Evolutionary conservation across 768 basidiomycete species (phyloP).

Genomic region (Trametopsis cervina): DNA sequence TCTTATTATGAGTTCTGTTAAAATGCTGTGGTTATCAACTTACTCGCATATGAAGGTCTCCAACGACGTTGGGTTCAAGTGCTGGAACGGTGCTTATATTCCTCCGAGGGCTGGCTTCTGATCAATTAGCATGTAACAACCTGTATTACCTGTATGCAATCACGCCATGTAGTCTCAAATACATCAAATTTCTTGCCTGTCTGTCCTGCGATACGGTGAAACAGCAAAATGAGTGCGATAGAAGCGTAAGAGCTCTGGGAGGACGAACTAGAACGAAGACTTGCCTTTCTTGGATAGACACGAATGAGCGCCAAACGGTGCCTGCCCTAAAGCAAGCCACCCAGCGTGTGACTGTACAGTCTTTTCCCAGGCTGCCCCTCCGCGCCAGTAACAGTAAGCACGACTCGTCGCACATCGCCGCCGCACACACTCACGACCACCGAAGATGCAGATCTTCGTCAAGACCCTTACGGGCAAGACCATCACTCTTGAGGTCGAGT

Average conservation of each 20-base stretch:
- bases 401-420: constrained; percentile 4
- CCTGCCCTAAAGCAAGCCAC: constrained; percentile 27
- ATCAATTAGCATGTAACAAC: too few species aligned
- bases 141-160: too few species aligned
- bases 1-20: neutral
- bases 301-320: neutral
- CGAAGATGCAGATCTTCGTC: constrained; percentile 58
- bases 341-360: constrained; percentile 23
- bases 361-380: constrained; percentile 21
- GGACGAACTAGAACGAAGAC: too few species aligned
- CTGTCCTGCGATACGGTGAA: too few species aligned
- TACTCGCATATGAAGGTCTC: constrained; percentile 26
- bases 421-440: constrained; percentile 14
- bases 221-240: too few species aligned
- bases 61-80: constrained; percentile 44
- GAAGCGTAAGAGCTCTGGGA: too few species aligned
- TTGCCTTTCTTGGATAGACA: neutral
- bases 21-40: neutral
- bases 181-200: too few species aligned
- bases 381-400: constrained; percentile 18
- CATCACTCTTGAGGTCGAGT: constrained; percentile 98
- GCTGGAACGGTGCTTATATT: constrained; percentile 40
- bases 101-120: constrained; percentile 28
- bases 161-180: too few species aligned
- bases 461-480: constrained; percentile 95